Percentiles rank a stretch among this genome's conserved stretches.
Conservation (phyloP, 345 rosid genomes). For the Melaleuca alternifolia region DNA sequence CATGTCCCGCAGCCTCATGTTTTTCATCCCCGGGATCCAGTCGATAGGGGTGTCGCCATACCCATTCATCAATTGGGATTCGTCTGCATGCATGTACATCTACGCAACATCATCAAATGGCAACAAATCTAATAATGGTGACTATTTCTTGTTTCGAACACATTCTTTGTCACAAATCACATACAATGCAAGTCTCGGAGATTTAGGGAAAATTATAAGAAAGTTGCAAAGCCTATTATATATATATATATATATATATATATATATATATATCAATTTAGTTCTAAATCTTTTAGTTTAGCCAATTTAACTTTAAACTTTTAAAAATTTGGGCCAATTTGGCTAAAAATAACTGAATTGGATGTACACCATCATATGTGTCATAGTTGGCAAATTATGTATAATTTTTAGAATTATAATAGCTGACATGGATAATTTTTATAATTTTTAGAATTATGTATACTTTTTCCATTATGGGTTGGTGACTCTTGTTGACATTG, state of each 20-base stretch:
- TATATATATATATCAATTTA: background rate
- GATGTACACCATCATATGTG: accelerated
- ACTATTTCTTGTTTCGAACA: background rate
- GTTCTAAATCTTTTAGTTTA: background rate
- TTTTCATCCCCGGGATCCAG: background rate
- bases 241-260: too few relatives aligned
- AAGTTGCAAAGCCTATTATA: background rate
- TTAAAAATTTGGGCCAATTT: background rate
- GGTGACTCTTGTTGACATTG: too few relatives aligned
- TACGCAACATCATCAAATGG: background rate
- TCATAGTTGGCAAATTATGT: background rate
- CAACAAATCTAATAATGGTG: background rate
- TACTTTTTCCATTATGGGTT: too few relatives aligned
- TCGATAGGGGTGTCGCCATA: background rate
- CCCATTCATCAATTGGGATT: background rate
- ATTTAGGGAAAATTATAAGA: background rate
- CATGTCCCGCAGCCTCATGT: background rate
- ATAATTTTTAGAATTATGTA: too few relatives aligned
- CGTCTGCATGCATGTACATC: background rate
- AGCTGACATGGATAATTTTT: too few relatives aligned
- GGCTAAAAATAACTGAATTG: background rate
- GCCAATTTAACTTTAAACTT: too few relatives aligned
- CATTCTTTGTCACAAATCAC: background rate
- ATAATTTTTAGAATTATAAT: too few relatives aligned
- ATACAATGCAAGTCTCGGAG: background rate